phyloP scores from a whole-genome alignment of 306 rosid species.

The Castanospermum australe region DNA sequence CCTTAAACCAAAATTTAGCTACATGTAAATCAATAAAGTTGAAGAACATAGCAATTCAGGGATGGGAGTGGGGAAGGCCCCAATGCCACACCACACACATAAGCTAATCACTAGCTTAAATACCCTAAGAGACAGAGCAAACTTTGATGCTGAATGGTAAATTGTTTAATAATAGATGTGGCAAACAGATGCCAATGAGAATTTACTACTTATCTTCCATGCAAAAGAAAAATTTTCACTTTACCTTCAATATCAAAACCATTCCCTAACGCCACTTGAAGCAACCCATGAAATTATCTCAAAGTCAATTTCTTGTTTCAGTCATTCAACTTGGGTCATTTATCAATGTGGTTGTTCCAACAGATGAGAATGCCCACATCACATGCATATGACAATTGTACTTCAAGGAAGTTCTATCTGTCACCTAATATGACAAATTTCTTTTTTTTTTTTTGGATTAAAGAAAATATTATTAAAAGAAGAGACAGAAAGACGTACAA shows the following conservation, averaged over 20 bases:
- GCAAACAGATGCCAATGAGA: background rate
- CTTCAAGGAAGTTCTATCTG: constrained; percentile 7
- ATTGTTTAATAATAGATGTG: background rate
- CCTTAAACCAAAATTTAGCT: background rate
- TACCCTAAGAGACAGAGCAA: background rate
- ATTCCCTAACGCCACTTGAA: background rate
- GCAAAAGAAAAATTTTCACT: background rate
- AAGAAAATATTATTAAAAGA: background rate
- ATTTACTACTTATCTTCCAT: constrained; percentile 7
- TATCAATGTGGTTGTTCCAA: background rate
- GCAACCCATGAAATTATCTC: constrained; percentile 2
- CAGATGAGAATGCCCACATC: background rate
- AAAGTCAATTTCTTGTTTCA: background rate
- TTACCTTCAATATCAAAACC: background rate
- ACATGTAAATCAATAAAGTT: constrained; percentile 6
- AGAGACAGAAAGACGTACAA: background rate
- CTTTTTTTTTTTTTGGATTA: background rate
- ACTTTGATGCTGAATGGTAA: background rate
- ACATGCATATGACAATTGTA: background rate
- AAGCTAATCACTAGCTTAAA: background rate
- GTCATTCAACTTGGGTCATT: background rate
- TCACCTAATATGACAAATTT: constrained; percentile 1
- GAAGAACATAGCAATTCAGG: constrained; percentile 20
- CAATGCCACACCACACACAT: background rate
- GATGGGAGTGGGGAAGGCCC: background rate